Percentiles rank a stretch among this genome's conserved stretches.
phyloP scores from a whole-genome alignment of 1,139 yeast species.

The Suzukiozyma palmioleophila region DNA sequence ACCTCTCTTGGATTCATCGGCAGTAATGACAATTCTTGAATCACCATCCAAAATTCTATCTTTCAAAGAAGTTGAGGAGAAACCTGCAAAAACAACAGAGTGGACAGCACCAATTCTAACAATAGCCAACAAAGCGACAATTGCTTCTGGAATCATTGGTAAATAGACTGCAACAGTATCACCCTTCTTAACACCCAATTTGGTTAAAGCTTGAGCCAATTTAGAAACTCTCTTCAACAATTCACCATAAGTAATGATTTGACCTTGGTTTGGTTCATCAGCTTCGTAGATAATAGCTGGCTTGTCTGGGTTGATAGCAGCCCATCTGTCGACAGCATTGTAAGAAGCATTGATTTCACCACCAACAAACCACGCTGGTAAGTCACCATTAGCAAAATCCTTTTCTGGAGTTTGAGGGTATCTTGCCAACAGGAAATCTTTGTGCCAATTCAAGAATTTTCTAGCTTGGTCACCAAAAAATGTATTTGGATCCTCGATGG shows the following conservation, averaged over 20 bases:
- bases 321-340: slow-evolving; percentile 81
- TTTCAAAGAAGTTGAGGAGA: slow-evolving; percentile 67
- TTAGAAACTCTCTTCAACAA: slow-evolving; percentile 64
- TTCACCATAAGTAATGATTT: slow-evolving; percentile 65
- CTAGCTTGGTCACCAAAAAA: slow-evolving; percentile 65
- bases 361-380: slow-evolving; percentile 73
- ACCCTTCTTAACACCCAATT: slow-evolving; percentile 71
- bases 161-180: slow-evolving; percentile 82
- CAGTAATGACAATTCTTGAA: slow-evolving; percentile 67
- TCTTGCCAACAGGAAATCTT: slow-evolving; percentile 56
- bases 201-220: slow-evolving; percentile 63
- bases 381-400: slow-evolving; percentile 61
- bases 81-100: slow-evolving; percentile 83
- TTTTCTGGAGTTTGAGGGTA: slow-evolving; percentile 45
- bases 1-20: slow-evolving; percentile 80
- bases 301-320: slow-evolving; percentile 62
- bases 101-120: slow-evolving; percentile 78
- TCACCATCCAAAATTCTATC: slow-evolving; percentile 79
- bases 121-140: slow-evolving; percentile 69
- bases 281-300: slow-evolving; percentile 79
- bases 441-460: slow-evolving; percentile 57
- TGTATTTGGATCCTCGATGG: slow-evolving; percentile 59
- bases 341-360: slow-evolving; percentile 76
- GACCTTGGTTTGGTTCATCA: slow-evolving; percentile 67
- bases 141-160: slow-evolving; percentile 85